Percentiles rank a stretch among this genome's conserved stretches.
Evolutionary conservation across 2,329 filamentous ascomycete species (phyloP).

Genomic region (Nothophoma quercina): DNA sequence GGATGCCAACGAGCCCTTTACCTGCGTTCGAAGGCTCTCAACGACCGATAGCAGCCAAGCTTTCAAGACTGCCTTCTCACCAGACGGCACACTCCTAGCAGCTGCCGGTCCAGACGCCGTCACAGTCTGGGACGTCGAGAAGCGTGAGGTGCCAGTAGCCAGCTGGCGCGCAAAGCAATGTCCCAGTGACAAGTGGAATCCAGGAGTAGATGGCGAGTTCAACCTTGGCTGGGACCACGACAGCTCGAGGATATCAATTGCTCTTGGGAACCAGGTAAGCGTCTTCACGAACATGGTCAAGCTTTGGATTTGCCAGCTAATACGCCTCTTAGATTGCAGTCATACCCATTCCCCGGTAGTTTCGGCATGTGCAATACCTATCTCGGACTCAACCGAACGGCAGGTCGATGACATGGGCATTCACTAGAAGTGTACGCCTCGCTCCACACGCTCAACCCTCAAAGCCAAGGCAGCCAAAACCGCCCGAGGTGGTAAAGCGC

Average conservation of each 20-base stretch:
- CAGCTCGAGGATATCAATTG: slow-evolving; percentile 47
- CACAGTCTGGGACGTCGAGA: slow-evolving; percentile 54
- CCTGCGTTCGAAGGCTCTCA: slow-evolving; percentile 37
- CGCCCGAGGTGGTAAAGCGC: too few relatives aligned
- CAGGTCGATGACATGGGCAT: too few relatives aligned
- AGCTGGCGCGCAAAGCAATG: slow-evolving; percentile 45
- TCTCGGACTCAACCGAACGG: too few relatives aligned
- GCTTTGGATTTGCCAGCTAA: background rate
- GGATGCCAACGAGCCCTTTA: slow-evolving; percentile 49
- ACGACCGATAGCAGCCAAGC: slow-evolving; percentile 46
- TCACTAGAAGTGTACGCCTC: too few relatives aligned
- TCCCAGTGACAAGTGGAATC: slow-evolving; percentile 40
- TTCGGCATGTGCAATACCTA: background rate
- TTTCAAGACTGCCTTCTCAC: slow-evolving; percentile 54
- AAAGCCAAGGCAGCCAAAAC: too few relatives aligned
- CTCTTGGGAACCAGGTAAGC: slow-evolving; percentile 49
- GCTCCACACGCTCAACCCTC: background rate
- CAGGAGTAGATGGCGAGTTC: slow-evolving; percentile 43
- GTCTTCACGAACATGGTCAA: background rate
- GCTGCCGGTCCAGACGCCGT: slow-evolving; percentile 54
- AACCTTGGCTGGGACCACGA: slow-evolving; percentile 51
- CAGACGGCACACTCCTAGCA: slow-evolving; percentile 53
- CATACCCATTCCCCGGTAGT: background rate
- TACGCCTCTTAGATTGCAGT: background rate
- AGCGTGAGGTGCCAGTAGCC: slow-evolving; percentile 44